These are phyloP conservation scores for Populus hybrid DNA, from an alignment of 441 rosid genomes.

Conservation along the genomic window DNA sequence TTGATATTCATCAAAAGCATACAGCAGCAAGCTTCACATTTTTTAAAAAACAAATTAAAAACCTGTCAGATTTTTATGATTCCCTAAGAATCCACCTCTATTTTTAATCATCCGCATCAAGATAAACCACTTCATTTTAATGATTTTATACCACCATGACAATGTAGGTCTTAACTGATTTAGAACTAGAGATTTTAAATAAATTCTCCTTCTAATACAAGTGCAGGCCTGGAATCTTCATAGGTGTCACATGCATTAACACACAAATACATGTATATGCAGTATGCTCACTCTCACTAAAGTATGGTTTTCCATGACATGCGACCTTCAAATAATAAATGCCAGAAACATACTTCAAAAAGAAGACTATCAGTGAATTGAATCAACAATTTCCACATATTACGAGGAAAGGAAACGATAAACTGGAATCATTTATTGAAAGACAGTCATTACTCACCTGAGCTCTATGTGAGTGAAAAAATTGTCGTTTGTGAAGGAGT, in stretches of 20 bases:
- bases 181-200: not conserved
- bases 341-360: not conserved
- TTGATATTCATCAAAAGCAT: not conserved
- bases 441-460: constrained; percentile 52
- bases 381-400: not conserved
- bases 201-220: not conserved
- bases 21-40: not conserved
- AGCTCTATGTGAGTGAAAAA: constrained; percentile 99
- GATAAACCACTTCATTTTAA: not conserved
- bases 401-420: constrained; percentile 13
- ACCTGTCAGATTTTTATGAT: not conserved
- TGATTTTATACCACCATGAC: not conserved
- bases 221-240: not conserved
- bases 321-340: not conserved
- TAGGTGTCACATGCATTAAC: not conserved
- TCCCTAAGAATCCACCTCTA: not conserved
- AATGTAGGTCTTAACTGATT: not conserved
- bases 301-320: not conserved
- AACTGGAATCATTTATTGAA: not conserved
- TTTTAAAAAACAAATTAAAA: not conserved
- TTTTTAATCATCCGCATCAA: not conserved
- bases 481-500: constrained; percentile 86
- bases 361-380: not conserved
- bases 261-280: not conserved
- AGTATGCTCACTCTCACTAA: not conserved